Conservation (phyloP, 2,329 filamentous ascomycete genomes). For the Monilinia laxa region DNA sequence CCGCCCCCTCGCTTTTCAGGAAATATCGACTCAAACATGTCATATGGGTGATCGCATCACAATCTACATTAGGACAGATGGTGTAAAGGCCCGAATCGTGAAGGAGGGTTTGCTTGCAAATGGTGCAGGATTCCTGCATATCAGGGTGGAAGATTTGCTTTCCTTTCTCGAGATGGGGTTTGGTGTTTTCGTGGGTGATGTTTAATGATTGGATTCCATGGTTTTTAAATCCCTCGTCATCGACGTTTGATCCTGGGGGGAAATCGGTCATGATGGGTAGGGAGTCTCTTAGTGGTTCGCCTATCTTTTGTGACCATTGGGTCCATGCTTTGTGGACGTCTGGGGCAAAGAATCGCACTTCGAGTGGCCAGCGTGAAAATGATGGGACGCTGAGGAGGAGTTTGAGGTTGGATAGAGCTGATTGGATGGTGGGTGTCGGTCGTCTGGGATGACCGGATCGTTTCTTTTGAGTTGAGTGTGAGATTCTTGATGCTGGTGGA, state of each 20-base stretch:
- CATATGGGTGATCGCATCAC: conserved; percentile 59
- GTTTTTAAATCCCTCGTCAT: background rate
- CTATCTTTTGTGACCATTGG: conserved; percentile 47
- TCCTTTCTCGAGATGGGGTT: conserved; percentile 55
- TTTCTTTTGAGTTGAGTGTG: conserved; percentile 52
- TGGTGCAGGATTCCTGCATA: conserved; percentile 53
- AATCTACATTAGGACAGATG: conserved; percentile 54
- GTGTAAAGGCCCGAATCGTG: conserved; percentile 54
- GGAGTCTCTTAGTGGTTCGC: conserved; percentile 27
- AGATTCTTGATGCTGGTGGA: conserved; percentile 59
- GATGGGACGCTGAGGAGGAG: conserved; percentile 75
- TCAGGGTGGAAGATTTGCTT: conserved; percentile 56
- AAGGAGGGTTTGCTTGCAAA: conserved; percentile 50
- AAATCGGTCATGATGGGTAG: conserved; percentile 35
- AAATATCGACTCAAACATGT: conserved; percentile 59
- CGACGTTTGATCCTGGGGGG: conserved; percentile 3
- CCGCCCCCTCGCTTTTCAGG: conserved; percentile 42
- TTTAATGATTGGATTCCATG: conserved; percentile 55
- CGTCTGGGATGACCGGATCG: conserved; percentile 55
- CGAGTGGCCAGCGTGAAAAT: conserved; percentile 81
- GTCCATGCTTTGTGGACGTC: conserved; percentile 72
- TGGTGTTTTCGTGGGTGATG: conserved; percentile 55
- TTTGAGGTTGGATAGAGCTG: conserved; percentile 77
- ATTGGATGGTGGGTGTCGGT: conserved; percentile 60
- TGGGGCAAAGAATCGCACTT: conserved; percentile 71